Percentiles rank a stretch among this genome's conserved stretches.
phyloP scores from a whole-genome alignment of 305 asterid genomes.

The Coffea humblotiana region DNA sequence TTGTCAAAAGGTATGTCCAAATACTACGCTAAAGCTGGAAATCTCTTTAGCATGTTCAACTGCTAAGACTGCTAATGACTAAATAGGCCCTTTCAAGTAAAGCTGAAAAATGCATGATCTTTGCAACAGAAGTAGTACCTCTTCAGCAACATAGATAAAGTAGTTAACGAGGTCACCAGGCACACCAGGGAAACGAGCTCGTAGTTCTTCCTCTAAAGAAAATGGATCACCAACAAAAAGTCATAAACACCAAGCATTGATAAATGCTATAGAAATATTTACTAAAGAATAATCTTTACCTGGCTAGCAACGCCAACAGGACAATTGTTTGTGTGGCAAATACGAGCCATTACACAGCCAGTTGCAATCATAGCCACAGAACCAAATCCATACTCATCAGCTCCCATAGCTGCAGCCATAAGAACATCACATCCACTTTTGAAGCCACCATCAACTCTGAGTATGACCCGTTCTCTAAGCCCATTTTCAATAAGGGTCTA shows the following conservation, averaged over 20 bases:
- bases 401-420: constrained; percentile 98
- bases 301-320: constrained; percentile 99
- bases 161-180: constrained; percentile 97
- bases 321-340: constrained; percentile 98
- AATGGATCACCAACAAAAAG: constrained; percentile 15
- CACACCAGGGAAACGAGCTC: constrained; percentile 99
- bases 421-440: constrained; percentile 95
- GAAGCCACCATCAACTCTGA: constrained; percentile 98
- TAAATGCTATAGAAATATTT: not conserved
- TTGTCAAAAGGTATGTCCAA: not conserved
- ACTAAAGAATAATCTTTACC: constrained; percentile 37
- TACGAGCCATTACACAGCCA: constrained; percentile 99
- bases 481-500: constrained; percentile 90
- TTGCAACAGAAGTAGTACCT: constrained; percentile 39
- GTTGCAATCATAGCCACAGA: constrained; percentile 99
- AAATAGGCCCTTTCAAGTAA: not conserved
- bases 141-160: constrained; percentile 94
- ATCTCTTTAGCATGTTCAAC: not conserved
- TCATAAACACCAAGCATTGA: not conserved
- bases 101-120: not conserved
- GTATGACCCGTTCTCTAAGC: constrained; percentile 96
- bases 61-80: not conserved
- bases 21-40: not conserved
- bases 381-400: constrained; percentile 98
- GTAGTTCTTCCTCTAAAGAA: constrained; percentile 87